phyloP scores from a whole-genome alignment of 768 basidiomycete species.

The Suillus subluteus region DNA sequence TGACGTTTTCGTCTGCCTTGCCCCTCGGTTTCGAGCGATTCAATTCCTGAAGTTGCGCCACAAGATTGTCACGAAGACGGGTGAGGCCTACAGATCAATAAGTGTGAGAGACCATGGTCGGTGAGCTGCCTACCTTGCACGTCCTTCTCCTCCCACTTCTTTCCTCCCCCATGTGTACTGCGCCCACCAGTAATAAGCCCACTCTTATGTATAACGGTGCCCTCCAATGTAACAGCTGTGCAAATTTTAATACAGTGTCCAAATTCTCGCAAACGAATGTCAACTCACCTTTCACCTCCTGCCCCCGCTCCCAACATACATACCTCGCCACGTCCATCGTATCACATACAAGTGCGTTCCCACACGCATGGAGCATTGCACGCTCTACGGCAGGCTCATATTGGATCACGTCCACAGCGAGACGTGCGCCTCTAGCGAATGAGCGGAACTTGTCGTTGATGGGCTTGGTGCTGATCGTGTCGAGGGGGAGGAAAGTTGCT shows the following conservation, averaged over 20 bases:
- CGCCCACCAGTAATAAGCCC: conserved; percentile 96
- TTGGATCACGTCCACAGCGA: conserved; percentile 86
- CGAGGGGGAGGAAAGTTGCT: conserved; percentile 98
- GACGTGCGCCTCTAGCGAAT: conserved; percentile 83
- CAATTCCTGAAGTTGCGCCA: conserved; percentile 81
- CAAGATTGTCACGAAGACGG: conserved; percentile 70
- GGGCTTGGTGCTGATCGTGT: conserved; percentile 93
- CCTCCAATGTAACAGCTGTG: conserved; percentile 91
- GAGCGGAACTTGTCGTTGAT: conserved; percentile 94
- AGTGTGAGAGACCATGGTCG: conserved; percentile 17
- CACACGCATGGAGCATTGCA: conserved; percentile 96
- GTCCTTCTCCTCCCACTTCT: conserved; percentile 96
- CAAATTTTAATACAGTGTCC: neutral
- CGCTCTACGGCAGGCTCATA: conserved; percentile 85
- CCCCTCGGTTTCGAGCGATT: conserved; percentile 80
- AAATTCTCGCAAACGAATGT: neutral
- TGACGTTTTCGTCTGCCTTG: conserved; percentile 80
- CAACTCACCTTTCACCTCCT: conserved; percentile 90
- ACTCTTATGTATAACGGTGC: conserved; percentile 96
- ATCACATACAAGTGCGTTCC: conserved; percentile 94
- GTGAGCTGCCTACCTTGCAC: conserved; percentile 66
- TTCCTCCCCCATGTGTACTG: conserved; percentile 71
- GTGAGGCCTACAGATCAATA: conserved; percentile 41
- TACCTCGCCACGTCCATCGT: conserved; percentile 90
- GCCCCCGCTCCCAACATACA: conserved; percentile 91